Evolutionary conservation across 1,139 yeast genomes (phyloP), one percentile per base, ranked within the genome.

Genomic region (Arxiozyma heterogenica): DNA sequence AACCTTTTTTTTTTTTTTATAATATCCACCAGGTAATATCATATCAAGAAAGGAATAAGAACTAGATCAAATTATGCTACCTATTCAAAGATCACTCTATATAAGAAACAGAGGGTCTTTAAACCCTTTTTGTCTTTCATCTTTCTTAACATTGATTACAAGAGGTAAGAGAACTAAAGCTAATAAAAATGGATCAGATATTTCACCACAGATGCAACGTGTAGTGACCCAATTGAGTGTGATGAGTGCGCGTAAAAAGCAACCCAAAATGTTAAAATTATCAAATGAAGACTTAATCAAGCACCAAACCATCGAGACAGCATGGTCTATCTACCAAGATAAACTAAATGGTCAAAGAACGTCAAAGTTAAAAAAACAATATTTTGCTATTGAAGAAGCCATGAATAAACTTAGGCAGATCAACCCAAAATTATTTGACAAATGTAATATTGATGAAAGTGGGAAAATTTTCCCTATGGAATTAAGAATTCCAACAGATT

Each of bases 401-500:
- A 84, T 89, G 82, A 82, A 80, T 51, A 87, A 83, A 58, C 79
- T 93, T 65, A 76, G 83, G 62, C 57, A 67, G 15, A 68, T 71
- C 5, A 68, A 67, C 30, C 67, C 68, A 0, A 64, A 61, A 18
- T 59, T 78, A 44, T 78, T 71, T 58, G 60, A 60, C 8, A 59
- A 60, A n/a, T 73, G 75, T 4, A 67, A 67, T 54, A 59, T 57
- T 21, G 60, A 62, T 30, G 73, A 71, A 52, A 59, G 61, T 41
- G 73, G 70, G 39, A 69, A 68, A 53, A 74, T 82, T 63, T 86
- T 83, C 67, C 93, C 94, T 9, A 69, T 84, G 64, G 96, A 91
- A 64, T 70, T 89, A 73, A 80, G 95, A 66, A 81, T 87, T 5
- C 98, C 98, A 41, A 86, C 96, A 1, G 95, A 90, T 54, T 88